These are phyloP conservation scores for Colletotrichum cordylinicola DNA, from an alignment of 2,329 filamentous ascomycete species.

Conservation along the genomic window DNA sequence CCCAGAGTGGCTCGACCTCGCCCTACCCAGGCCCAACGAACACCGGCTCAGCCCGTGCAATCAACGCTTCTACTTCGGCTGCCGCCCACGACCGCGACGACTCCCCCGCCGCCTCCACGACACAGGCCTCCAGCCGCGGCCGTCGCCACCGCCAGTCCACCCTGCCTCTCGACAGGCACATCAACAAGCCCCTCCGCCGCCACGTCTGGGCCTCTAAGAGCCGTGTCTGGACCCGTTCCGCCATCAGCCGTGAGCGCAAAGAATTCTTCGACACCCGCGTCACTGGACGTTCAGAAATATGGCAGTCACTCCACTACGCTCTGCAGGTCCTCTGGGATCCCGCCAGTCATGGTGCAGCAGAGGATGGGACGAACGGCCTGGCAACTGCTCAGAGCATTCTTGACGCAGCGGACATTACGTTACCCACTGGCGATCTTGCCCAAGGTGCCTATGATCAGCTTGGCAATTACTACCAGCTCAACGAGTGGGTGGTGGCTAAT, in stretches of 20 bases:
- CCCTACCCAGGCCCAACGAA: constrained; percentile 56
- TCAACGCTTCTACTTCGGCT: constrained; percentile 46
- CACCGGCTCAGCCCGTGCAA: constrained; percentile 58
- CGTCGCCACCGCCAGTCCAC: constrained; percentile 39
- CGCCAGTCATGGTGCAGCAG: constrained; percentile 41
- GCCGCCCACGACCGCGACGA: constrained; percentile 26
- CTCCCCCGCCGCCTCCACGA: constrained; percentile 8
- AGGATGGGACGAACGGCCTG: constrained; percentile 48
- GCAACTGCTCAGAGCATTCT: constrained; percentile 81
- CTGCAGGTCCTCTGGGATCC: constrained; percentile 71
- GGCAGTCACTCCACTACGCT: constrained; percentile 75
- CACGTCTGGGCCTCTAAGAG: constrained; percentile 70
- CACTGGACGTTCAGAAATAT: constrained; percentile 77
- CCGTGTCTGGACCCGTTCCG: constrained; percentile 71
- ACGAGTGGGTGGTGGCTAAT: constrained; percentile 72
- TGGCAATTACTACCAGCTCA: constrained; percentile 73
- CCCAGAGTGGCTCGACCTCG: constrained; percentile 53
- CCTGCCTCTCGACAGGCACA: constrained; percentile 64
- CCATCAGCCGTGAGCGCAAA: constrained; percentile 73
- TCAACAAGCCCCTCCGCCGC: constrained; percentile 71
- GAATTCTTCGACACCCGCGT: constrained; percentile 94
- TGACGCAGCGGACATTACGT: constrained; percentile 76
- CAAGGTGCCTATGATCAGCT: constrained; percentile 76
- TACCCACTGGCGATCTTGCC: constrained; percentile 75
- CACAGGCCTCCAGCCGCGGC: constrained; percentile 26